Evolutionary conservation across 139 green algal species (phyloP).

Genomic region (Chlorella sp.): DNA sequence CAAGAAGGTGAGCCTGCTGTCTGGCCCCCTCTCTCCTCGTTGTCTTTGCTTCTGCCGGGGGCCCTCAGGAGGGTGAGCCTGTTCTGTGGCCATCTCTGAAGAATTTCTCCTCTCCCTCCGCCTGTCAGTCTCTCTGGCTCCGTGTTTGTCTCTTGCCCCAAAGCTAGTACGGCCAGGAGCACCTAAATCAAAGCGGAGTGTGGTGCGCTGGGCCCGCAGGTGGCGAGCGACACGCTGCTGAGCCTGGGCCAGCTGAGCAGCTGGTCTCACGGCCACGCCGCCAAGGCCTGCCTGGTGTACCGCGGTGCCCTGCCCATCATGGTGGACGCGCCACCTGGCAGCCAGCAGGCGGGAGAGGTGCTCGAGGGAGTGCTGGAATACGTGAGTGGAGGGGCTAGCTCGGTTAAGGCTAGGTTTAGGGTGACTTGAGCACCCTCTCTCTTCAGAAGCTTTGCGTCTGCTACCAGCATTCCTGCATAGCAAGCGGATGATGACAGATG

Average conservation of each 20-base stretch:
- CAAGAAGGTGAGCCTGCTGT: too few relatives aligned
- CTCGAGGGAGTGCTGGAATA: constrained; percentile 24
- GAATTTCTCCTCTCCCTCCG: not conserved
- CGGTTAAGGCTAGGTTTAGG: too few relatives aligned
- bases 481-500: not conserved
- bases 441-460: not conserved
- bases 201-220: not conserved
- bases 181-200: too few relatives aligned
- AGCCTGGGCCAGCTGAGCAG: not conserved
- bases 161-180: not conserved
- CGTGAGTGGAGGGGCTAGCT: too few relatives aligned
- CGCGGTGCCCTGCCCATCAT: constrained; percentile 47
- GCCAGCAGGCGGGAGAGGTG: constrained; percentile 8
- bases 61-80: not conserved
- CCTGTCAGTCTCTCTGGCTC: not conserved
- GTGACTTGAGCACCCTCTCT: not conserved
- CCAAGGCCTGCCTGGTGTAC: constrained; percentile 37
- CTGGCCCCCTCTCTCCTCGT: too few relatives aligned
- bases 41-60: too few relatives aligned
- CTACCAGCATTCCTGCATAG: not conserved
- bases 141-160: not conserved
- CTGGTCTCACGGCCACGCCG: not conserved
- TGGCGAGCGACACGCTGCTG: not conserved
- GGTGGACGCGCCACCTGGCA: constrained; percentile 25
- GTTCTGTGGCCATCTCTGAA: not conserved